phyloP scores from a whole-genome alignment of 805 yeast genomes.

The Kluyveromyces starmeri region DNA sequence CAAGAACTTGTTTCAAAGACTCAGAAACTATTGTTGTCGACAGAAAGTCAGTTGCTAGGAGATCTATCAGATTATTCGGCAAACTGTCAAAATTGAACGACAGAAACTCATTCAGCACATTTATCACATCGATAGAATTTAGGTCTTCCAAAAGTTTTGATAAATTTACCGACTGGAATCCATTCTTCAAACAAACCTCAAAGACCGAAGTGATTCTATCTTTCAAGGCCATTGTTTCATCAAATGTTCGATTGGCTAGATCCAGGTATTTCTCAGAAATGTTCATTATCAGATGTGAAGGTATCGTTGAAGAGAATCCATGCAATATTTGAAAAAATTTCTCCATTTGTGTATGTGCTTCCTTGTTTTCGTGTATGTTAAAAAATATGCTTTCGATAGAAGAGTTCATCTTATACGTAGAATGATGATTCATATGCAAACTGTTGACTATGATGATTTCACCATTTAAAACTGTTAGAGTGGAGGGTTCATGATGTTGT shows the following conservation, averaged over 20 bases:
- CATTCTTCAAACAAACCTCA: constrained; percentile 32
- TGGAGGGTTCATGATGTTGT: constrained; percentile 50
- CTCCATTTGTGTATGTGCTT: constrained; percentile 22
- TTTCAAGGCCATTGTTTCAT: constrained; percentile 28
- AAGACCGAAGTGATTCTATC: constrained; percentile 31
- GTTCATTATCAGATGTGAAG: constrained; percentile 29
- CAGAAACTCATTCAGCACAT: constrained; percentile 32
- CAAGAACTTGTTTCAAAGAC: constrained; percentile 23
- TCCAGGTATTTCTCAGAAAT: constrained; percentile 32
- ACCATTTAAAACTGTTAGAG: constrained; percentile 34
- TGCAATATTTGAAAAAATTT: constrained; percentile 28
- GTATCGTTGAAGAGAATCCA: constrained; percentile 34
- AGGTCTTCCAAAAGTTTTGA: constrained; percentile 34
- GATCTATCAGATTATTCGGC: constrained; percentile 9
- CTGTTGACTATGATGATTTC: constrained; percentile 23
- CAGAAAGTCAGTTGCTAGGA: constrained; percentile 19
- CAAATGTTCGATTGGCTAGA: constrained; percentile 28
- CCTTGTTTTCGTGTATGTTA: constrained; percentile 14
- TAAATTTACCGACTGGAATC: constrained; percentile 33
- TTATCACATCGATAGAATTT: constrained; percentile 31
- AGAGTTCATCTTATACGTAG: constrained; percentile 21
- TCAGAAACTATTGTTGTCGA: constrained; percentile 19
- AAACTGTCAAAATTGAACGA: constrained; percentile 17
- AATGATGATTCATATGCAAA: constrained; percentile 27
- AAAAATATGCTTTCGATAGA: constrained; percentile 24